A percentile compares a stretch with the other conserved stretches of the same genome.
These are phyloP conservation scores for Breviolum minutum DNA, from an alignment of 73 alveolate genomes.

Conservation along the genomic window DNA sequence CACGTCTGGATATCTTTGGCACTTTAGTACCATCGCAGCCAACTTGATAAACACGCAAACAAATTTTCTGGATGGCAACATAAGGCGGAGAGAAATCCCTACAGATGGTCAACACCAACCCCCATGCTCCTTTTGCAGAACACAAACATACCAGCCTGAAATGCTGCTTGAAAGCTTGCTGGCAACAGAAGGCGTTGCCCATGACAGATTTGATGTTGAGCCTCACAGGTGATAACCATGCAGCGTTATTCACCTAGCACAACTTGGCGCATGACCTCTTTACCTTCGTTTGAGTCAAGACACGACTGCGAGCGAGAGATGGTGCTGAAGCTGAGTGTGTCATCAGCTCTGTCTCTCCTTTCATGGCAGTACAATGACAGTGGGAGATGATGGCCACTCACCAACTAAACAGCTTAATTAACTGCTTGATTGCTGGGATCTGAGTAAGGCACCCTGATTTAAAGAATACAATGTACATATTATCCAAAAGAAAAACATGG, in stretches of 20 bases:
- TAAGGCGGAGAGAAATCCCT: not conserved
- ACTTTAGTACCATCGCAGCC: no score
- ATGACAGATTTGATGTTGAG: conserved; percentile 28
- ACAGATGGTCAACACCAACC: not conserved
- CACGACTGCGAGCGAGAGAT: conserved; percentile 25
- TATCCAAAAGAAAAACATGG: no score
- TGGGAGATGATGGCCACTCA: not conserved
- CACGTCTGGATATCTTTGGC: no score
- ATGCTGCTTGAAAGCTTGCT: conserved; percentile 45
- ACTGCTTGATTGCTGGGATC: no score
- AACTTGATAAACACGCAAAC: not conserved
- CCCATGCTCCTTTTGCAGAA: not conserved
- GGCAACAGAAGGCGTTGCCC: conserved; percentile 66
- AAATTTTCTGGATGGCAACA: not conserved
- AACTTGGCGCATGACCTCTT: not conserved
- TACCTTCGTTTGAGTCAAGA: not conserved
- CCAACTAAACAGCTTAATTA: no score
- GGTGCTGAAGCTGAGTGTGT: conserved; percentile 26
- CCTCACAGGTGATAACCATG: not conserved
- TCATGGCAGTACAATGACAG: not conserved
- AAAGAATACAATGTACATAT: no score
- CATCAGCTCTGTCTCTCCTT: not conserved
- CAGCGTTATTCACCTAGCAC: not conserved
- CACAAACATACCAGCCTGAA: not conserved
- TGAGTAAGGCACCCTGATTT: no score